Evolutionary conservation across 352 stramenopile species (phyloP), one percentile per base, ranked within the genome.

Genomic region (Globisporangium cylindrosporum): DNA sequence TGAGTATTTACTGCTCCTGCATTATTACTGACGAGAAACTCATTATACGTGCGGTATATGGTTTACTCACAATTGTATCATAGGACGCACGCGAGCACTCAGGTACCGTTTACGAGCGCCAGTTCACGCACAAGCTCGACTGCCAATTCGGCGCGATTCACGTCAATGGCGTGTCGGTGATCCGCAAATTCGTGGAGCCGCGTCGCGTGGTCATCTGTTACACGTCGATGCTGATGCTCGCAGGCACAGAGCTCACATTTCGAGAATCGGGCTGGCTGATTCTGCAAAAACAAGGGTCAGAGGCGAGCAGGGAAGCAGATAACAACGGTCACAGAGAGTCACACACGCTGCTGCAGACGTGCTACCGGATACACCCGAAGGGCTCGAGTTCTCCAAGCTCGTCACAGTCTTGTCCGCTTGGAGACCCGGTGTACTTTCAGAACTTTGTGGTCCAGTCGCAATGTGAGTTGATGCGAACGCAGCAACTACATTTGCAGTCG

Each of bases 141-240:
- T 69, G 64, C 9, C 41, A 69, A 27, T 58, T 60, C 25, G 64
- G 64, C 4, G 9, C 43, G 10, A 43, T 69, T 24, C 10, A 24
- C 2, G 6, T 69, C 41, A 36, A 56, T 6, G 34, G 27, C 12
- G 32, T 66, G 8, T 27, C 25, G 32, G 24, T 59, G 7, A 20
- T 43, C 1, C 51, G 48, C 53, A 62, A 60, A 53, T 71, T 66
- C 15, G 59, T 49, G 18, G 53, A 66, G 14, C 58, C 34, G 9
- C 3, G 51, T 25, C 36, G 46, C 20, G 4, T 41, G 18, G 46
- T 70, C 27, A 20, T 62, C 32, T 49, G 22, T 2, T 68, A 62
- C n/a, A 49, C 22, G 20, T 58, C 64, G 1, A 25, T 7, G n/a
- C 29, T 60, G 20, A n/a, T 36, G 43, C 27, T 64, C 12, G 29